Evolutionary conservation across 2,329 filamentous ascomycete species (phyloP), one percentile per base, ranked within the genome.

Genomic region (Fusarium humuli): DNA sequence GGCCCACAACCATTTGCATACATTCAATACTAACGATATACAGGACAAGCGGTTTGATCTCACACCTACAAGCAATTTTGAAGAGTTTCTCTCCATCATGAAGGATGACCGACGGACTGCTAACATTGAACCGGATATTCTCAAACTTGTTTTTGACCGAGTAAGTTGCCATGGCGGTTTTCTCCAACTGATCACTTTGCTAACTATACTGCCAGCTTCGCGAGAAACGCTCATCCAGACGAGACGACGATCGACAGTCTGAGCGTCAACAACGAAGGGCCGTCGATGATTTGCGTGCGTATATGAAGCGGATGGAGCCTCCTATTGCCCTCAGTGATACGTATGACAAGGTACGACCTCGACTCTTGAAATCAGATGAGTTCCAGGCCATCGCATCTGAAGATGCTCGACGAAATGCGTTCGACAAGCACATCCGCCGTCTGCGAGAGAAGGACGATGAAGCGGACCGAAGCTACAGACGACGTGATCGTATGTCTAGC

Each of bases 31-130:
- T 73, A 55, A 76, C 71, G 27, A 20, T 34, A 47, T 29, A 18
- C 73, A 97, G 92, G 94, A 97, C 82, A 92, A 93, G 84, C 93
- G 91, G 76, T 97, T 94, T 86, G 94, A 98, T 81, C 90, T 98
- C 75, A 94, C 92, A 72, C 86, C 91, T 69, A 92, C 92, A 76
- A 98, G 94, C 75, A 91, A 92, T 48, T 90, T 97, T 80, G 92
- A 97, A 77, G 94, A 97, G 77, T 98, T 98, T 83, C 84, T 91
- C 78, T 85, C 88, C 77, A 85, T 96, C 75, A 90, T 98, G 86
- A 91, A 90, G 80, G 90, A 90, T 85, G 94, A 98, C 86, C 89
- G 90, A 77, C 93, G 94, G 78, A 97, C 94, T 85, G 90, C 92
- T 86, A 91, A 91, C 84, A 91, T 97, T 86, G 90, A 94, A 78